Evolutionary conservation across 1,139 yeast genomes (phyloP).

Genomic region (Casaregolazyma lundiana): DNA sequence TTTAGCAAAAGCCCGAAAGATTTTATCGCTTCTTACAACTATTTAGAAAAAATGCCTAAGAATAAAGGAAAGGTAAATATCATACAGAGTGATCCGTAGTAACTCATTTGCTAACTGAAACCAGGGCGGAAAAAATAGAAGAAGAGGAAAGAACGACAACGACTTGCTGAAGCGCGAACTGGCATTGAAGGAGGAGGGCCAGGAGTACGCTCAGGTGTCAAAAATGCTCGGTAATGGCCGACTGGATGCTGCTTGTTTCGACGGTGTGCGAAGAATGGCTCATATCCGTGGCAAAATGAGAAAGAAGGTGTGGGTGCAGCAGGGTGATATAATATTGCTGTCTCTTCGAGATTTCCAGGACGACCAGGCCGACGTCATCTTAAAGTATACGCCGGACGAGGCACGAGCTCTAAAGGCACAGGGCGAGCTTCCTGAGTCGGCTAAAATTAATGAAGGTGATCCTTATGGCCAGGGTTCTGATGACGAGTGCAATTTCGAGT

Average conservation of each 20-base stretch:
- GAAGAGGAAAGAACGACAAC: slow-evolving; percentile 98
- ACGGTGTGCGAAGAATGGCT: slow-evolving; percentile 88
- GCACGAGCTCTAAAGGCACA: slow-evolving; percentile 93
- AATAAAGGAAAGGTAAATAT: slow-evolving; percentile 46
- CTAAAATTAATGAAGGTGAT: slow-evolving; percentile 96
- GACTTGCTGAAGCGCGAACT: slow-evolving; percentile 92
- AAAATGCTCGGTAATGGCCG: slow-evolving; percentile 99
- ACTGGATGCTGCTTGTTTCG: slow-evolving; percentile 91
- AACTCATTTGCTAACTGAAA: not conserved
- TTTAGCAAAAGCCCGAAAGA: slow-evolving; percentile 1
- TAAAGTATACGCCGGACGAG: slow-evolving; percentile 95
- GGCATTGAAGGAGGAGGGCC: slow-evolving; percentile 89
- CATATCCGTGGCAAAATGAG: slow-evolving; percentile 98
- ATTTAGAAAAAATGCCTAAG: slow-evolving; percentile 44
- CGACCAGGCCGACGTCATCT: slow-evolving; percentile 96
- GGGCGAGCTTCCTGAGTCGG: slow-evolving; percentile 93
- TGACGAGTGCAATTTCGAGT: slow-evolving; percentile 97
- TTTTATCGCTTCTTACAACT: slow-evolving; percentile 3
- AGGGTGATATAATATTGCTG: slow-evolving; percentile 94
- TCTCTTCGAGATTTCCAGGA: slow-evolving; percentile 98
- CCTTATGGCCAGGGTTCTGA: slow-evolving; percentile 96
- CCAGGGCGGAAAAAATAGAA: slow-evolving; percentile 64
- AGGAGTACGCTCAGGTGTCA: slow-evolving; percentile 96
- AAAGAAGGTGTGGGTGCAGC: slow-evolving; percentile 99
- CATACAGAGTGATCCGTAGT: not conserved